These are phyloP conservation scores for Cystoisospora suis DNA, from an alignment of 169 alveolate species.

Conservation along the genomic window DNA sequence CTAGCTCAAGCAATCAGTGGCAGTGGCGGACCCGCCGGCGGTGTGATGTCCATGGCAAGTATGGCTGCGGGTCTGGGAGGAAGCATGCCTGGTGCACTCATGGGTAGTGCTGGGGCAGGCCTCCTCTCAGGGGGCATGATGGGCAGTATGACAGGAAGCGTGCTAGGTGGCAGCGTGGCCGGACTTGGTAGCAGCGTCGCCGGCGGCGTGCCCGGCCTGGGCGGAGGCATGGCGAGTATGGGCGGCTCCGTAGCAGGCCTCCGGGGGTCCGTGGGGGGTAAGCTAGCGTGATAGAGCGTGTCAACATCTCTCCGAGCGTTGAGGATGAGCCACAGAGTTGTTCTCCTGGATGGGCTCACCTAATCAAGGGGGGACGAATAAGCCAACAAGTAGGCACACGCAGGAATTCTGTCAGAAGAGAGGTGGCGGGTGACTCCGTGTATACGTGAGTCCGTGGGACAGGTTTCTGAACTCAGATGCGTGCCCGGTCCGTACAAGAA, in stretches of 20 bases:
- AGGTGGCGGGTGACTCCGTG: too few species aligned
- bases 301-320: too few species aligned
- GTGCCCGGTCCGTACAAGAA: too few species aligned
- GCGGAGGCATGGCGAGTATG: not conserved
- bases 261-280: not conserved
- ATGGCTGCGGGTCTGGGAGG: not conserved
- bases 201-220: not conserved
- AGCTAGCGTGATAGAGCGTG: too few species aligned
- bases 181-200: not conserved
- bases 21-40: not conserved
- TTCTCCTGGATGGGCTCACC: too few species aligned
- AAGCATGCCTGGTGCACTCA: not conserved
- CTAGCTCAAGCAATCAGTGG: not conserved
- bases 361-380: too few species aligned
- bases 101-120: not conserved
- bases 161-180: not conserved
- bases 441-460: too few species aligned
- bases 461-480: too few species aligned
- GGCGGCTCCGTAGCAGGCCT: not conserved
- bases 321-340: too few species aligned
- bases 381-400: too few species aligned
- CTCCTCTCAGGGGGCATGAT: not conserved
- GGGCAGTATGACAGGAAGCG: not conserved
- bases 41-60: conserved; percentile 11
- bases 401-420: too few species aligned